Conservation (phyloP, 371 early-diverging fungal species). For the Mucor saturninus region DNA sequence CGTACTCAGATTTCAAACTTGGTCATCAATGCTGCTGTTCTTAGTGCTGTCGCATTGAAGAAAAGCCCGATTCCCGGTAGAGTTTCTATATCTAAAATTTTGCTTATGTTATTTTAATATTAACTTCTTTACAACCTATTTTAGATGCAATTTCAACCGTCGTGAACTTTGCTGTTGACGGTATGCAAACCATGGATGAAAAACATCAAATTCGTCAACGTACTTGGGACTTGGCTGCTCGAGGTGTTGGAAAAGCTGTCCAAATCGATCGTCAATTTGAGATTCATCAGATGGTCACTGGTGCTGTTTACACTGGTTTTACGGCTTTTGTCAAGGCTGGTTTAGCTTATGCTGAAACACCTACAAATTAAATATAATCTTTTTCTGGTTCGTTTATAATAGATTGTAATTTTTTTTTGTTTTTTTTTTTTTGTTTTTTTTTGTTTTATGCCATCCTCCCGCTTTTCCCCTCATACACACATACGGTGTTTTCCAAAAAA, state of each 20-base stretch:
- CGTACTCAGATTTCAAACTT: constrained; percentile 42
- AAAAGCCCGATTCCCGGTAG: constrained; percentile 67
- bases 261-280: constrained; percentile 65
- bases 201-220: constrained; percentile 56
- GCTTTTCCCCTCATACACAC: too few relatives aligned
- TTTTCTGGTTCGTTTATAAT: background rate
- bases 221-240: constrained; percentile 55
- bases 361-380: constrained; percentile 23
- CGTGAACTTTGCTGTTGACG: constrained; percentile 44
- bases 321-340: constrained; percentile 64
- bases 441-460: too few relatives aligned
- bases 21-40: constrained; percentile 57
- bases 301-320: constrained; percentile 53
- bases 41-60: constrained; percentile 65
- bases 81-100: background rate
- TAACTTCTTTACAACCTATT: background rate
- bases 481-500: too few relatives aligned
- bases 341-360: constrained; percentile 64
- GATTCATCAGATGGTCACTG: constrained; percentile 60
- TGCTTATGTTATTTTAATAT: too few relatives aligned
- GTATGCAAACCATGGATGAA: constrained; percentile 53
- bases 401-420: background rate
- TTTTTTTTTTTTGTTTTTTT: background rate
- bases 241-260: constrained; percentile 53
- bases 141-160: constrained; percentile 52